Base-by-base conservation (phyloP, 306 rosid species). In the Castanopsis chinensis region DNA sequence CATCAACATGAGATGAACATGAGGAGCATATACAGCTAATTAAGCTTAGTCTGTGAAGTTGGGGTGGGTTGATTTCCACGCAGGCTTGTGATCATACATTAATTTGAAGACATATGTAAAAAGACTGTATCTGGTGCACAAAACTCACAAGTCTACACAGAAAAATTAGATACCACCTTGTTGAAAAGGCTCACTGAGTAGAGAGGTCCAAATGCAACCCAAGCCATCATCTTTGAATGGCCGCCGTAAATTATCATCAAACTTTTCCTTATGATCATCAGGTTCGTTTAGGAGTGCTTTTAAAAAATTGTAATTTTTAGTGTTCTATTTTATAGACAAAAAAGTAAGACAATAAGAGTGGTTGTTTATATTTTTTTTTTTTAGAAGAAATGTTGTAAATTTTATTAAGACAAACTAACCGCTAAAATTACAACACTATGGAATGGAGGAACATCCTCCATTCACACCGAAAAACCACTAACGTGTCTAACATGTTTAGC, bases 121-220 rank as follows among this genome's bases (percentile, higher is more conserved):
- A 41, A 41, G 45, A 41, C 12, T 8, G 41, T 35, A 41, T 41
- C 45, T 11, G 3, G 45, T 41, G 45, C 45, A 8, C 45, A 41
- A 41, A 41, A 3, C 45, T 41, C 11, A 8, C 45, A 2, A 41
- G 45, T 41, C 45, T 41, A 41, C 12, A 0, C 45, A 3, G 11
- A 41, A 41, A 41, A 41, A 41, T 67, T 21, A 67, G 51, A 33
- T 33, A 35, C 15, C 17, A 60, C 54, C 64, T 20, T 77, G 78
- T 61, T 74, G 84, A 74, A 86, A 86, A 17, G 90, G 86, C 75
- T 81, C 81, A 32, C 71, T 81, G 54, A 87, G 80, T 8, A 90
- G 79, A 65, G 81, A 90, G 69, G 76, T 85, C 91, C 91, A 91
- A 81, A 84, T 80, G 80, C 88, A 88, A 83, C 88, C 97, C 76